A percentile compares a stretch with the other conserved stretches of the same genome.
Evolutionary conservation across 208 protist genomes (phyloP).

Genomic region (Tetramitus jugosus): DNA sequence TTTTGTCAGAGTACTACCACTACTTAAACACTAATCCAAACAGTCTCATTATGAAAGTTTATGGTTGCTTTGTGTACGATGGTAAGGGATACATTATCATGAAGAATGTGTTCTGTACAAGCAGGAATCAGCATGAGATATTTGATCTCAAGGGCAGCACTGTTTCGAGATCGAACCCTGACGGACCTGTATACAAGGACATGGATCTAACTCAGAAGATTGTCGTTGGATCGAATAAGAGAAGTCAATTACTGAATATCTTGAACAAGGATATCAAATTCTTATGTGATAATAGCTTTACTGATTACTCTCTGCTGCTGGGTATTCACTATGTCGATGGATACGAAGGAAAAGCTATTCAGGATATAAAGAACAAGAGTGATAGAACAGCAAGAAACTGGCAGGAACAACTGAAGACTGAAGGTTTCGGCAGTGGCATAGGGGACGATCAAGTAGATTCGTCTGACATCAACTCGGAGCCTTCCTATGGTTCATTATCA

Average conservation of each 20-base stretch:
- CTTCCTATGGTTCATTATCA: too few species aligned
- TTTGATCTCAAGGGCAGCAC: slow-evolving; percentile 23
- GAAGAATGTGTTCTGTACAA: neutral
- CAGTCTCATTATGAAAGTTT: neutral
- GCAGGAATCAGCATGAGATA: neutral
- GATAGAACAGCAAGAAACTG: neutral
- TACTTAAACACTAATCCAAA: neutral
- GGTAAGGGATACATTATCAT: neutral
- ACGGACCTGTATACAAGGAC: slow-evolving; percentile 4
- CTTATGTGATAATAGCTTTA: neutral
- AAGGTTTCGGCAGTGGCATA: too few species aligned
- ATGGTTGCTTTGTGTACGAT: neutral
- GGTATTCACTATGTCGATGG: neutral
- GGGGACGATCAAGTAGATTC: too few species aligned
- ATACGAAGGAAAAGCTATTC: too few species aligned
- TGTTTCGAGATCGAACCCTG: neutral
- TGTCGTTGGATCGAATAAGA: neutral
- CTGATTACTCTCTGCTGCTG: neutral
- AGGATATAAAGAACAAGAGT: too few species aligned
- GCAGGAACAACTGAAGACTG: neutral
- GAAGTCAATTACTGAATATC: neutral
- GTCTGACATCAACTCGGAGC: neutral
- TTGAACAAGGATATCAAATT: neutral
- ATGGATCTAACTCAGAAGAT: neutral
- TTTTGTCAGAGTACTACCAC: neutral